Evolutionary conservation across 768 basidiomycete species (phyloP).

Genomic region (Rhizopogon roseolus): DNA sequence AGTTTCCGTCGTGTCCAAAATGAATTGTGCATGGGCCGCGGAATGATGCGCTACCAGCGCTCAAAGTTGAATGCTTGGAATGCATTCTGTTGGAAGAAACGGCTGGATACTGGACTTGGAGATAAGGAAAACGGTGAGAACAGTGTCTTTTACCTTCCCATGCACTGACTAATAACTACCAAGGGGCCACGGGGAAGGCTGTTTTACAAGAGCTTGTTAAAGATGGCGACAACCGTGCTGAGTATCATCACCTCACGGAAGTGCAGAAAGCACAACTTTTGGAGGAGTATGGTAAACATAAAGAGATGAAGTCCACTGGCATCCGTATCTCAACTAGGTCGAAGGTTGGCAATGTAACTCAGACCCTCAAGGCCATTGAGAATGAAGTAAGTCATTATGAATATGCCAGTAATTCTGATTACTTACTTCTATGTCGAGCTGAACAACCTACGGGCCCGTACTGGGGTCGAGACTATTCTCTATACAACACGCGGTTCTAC

Average conservation of each 20-base stretch:
- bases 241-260: background rate
- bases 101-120: too few relatives aligned
- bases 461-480: constrained; percentile 1
- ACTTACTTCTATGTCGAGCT: too few relatives aligned
- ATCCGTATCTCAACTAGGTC: constrained; percentile 1
- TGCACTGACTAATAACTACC: too few relatives aligned
- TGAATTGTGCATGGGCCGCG: background rate
- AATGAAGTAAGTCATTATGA: background rate
- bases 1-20: constrained; percentile 1
- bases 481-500: constrained; percentile 1
- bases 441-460: background rate
- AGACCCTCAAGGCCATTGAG: constrained; percentile 6
- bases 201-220: background rate
- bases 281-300: background rate
- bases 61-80: constrained; percentile 1
- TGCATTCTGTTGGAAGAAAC: constrained; percentile 7
- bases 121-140: background rate
- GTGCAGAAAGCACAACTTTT: background rate
- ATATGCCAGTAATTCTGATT: too few relatives aligned
- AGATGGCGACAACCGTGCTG: background rate
- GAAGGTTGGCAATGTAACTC: constrained; percentile 6
- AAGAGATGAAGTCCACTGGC: background rate
- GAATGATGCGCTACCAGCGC: background rate
- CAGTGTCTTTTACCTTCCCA: too few relatives aligned
- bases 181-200: background rate